Percentiles rank a stretch among this genome's conserved stretches.
Conservation (phyloP, 2,329 filamentous ascomycete species). For the Aureobasidium pullulans region DNA sequence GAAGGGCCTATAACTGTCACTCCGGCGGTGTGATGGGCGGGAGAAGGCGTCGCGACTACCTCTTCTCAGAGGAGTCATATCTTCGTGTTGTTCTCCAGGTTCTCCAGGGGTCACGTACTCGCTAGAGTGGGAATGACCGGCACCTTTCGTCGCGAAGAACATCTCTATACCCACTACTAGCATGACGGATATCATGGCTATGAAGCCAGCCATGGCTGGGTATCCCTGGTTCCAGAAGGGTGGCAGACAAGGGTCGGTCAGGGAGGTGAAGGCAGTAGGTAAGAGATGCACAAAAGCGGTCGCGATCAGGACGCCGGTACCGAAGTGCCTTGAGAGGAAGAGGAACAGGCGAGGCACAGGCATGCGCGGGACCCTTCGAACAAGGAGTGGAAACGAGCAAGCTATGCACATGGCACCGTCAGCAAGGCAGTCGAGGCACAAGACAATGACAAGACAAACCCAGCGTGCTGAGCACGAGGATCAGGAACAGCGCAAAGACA, state of each 20-base stretch:
- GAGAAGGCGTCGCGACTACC: neutral
- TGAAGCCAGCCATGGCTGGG: conserved; percentile 68
- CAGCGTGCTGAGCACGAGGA: conserved; percentile 48
- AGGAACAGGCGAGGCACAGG: conserved; percentile 52
- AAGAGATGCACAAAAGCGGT: conserved; percentile 55
- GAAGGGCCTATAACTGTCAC: conserved; percentile 23
- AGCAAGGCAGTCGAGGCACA: neutral
- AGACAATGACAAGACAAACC: conserved; percentile 29
- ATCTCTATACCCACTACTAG: conserved; percentile 81
- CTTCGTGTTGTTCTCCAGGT: conserved; percentile 16
- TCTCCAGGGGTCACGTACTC: conserved; percentile 41
- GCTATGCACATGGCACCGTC: conserved; percentile 29
- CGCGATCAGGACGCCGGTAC: conserved; percentile 50
- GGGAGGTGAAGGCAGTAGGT: conserved; percentile 53
- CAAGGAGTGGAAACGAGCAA: conserved; percentile 55
- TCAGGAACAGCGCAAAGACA: conserved; percentile 51
- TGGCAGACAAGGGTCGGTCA: conserved; percentile 62
- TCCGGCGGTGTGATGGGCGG: conserved; percentile 9
- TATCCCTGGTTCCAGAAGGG: conserved; percentile 74
- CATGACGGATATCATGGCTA: conserved; percentile 76
- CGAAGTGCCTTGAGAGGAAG: conserved; percentile 53
- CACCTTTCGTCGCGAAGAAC: conserved; percentile 68
- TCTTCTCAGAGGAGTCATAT: neutral
- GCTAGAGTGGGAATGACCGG: conserved; percentile 49
- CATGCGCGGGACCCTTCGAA: conserved; percentile 52